phyloP scores from a whole-genome alignment of 2,329 filamentous ascomycete genomes.

The Didymella segeticola region DNA sequence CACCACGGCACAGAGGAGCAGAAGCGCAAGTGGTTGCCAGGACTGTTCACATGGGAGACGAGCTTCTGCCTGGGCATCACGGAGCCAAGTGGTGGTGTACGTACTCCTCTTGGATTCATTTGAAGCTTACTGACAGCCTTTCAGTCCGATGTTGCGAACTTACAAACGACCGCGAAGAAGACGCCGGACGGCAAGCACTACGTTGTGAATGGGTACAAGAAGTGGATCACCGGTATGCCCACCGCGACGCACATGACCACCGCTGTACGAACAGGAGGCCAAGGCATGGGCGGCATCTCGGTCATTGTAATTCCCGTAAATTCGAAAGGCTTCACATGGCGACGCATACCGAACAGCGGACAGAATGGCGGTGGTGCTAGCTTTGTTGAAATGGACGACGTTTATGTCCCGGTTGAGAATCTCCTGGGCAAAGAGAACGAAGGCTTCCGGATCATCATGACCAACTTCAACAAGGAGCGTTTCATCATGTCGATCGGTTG shows the following conservation, averaged over 20 bases:
- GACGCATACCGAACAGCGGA: constrained; percentile 68
- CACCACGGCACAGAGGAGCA: constrained; percentile 67
- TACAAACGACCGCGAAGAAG: constrained; percentile 71
- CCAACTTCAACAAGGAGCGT: constrained; percentile 61
- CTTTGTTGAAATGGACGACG: constrained; percentile 63
- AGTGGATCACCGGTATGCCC: constrained; percentile 70
- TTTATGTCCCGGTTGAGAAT: constrained; percentile 61
- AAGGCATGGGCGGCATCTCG: constrained; percentile 62
- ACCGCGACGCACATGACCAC: constrained; percentile 69
- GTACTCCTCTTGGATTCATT: constrained; percentile 6
- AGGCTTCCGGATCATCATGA: constrained; percentile 66
- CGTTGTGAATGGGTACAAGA: constrained; percentile 71
- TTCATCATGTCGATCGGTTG: constrained; percentile 64
- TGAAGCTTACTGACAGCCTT: constrained; percentile 8
- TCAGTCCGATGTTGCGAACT: constrained; percentile 67
- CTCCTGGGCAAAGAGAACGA: constrained; percentile 62
- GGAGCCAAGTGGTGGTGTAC: constrained; percentile 62
- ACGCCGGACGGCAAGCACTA: constrained; percentile 76
- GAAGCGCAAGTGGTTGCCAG: constrained; percentile 65
- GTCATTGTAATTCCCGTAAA: constrained; percentile 64
- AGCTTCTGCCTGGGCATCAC: constrained; percentile 71
- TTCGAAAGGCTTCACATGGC: constrained; percentile 58
- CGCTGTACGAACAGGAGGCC: constrained; percentile 65
- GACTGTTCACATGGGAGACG: constrained; percentile 64
- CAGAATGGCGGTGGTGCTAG: constrained; percentile 70